Percentiles rank a stretch among this genome's conserved stretches.
phyloP scores from a whole-genome alignment of 352 stramenopile species.

The Globisporangium nagaii region DNA sequence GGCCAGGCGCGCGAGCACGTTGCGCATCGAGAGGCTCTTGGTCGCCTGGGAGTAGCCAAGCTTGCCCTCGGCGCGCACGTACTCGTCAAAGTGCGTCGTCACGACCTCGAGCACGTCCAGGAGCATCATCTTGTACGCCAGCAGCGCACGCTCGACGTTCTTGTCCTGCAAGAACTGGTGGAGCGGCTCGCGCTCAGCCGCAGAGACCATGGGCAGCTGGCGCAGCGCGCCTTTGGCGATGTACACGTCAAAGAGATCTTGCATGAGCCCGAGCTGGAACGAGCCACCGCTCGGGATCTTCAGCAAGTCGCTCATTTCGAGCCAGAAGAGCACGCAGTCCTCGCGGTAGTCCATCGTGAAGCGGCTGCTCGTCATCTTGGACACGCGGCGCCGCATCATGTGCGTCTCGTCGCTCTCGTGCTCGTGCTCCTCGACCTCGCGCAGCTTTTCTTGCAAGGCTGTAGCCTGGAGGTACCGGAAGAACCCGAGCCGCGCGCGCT shows the following conservation, averaged over 20 bases:
- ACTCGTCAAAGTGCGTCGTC: conserved; percentile 52
- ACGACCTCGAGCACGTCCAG: conserved; percentile 56
- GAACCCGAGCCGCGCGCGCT: conserved; percentile 45
- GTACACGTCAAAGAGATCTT: conserved; percentile 57
- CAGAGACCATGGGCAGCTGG: conserved; percentile 46
- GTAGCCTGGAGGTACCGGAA: conserved; percentile 47
- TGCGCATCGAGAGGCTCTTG: conserved; percentile 34
- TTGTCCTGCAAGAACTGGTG: conserved; percentile 38
- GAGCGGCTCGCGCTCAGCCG: conserved; percentile 38
- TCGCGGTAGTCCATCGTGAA: conserved; percentile 42
- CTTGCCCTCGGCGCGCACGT: conserved; percentile 28
- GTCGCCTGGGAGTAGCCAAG: conserved; percentile 37
- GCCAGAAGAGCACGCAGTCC: conserved; percentile 64
- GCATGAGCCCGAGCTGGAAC: conserved; percentile 57
- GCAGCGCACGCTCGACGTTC: conserved; percentile 32
- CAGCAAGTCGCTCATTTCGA: conserved; percentile 59
- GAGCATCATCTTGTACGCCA: conserved; percentile 59
- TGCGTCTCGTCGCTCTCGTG: conserved; percentile 1
- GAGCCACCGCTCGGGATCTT: conserved; percentile 48
- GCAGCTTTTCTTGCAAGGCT: conserved; percentile 28
- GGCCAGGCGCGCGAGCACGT: conserved; percentile 45
- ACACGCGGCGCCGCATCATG: conserved; percentile 7
- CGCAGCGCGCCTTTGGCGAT: conserved; percentile 28
- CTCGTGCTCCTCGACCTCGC: conserved; percentile 7
- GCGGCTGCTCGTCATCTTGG: conserved; percentile 18